Base-by-base conservation (phyloP, 139 green algal genomes). In the Auxenochlorella pyrenoidosa region DNA sequence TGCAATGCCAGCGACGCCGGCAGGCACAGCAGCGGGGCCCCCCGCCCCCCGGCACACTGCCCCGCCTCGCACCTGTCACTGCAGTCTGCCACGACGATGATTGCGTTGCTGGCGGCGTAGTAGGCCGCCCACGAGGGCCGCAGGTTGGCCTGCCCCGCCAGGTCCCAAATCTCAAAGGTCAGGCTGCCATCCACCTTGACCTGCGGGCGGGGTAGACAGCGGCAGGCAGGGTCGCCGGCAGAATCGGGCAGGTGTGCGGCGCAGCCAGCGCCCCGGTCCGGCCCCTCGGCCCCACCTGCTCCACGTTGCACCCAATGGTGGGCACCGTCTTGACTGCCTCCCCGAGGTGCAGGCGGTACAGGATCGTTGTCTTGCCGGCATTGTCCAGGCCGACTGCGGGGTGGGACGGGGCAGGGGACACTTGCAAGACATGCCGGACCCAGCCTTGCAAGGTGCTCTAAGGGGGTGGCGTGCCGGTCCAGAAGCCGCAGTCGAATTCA, bases 291-390 rank as follows among this genome's bases (percentile, higher is more conserved):
- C 91, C 91, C 16, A 98, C 88, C 47, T 94, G 90, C 88, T 98
- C 96, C 51, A 98, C 96, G 84, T 98, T 98, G 84, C 91, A 95
- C 36, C 97, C 96, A 0, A 98, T 91, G 0, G 97, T 99, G 5
- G 97, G 95, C 12, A 95, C 93, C 0, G 96, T 97, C 4, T 92
- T 87, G 44, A 99, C 94, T 0, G 94, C 92, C 85, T 99, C 93
- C 0, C 96, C 96, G 34, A 99, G 84, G 75, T 96, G 92, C 65
- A 99, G 91, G 66, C 96, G 95, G 90, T 98, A 99, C 73, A 99
- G 88, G 6, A 94, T 96, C 12, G 97, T 99, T 12, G 97, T 99
- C 89, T 99, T 99, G 22, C 97, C 97, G 5, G 97, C 97, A 82
- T 98, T 98, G 88, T 99, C 97, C 68, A 99, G 87, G 5, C 97